phyloP scores from a whole-genome alignment of 108 stramenopile genomes.

The Skeletonema tropicum region DNA sequence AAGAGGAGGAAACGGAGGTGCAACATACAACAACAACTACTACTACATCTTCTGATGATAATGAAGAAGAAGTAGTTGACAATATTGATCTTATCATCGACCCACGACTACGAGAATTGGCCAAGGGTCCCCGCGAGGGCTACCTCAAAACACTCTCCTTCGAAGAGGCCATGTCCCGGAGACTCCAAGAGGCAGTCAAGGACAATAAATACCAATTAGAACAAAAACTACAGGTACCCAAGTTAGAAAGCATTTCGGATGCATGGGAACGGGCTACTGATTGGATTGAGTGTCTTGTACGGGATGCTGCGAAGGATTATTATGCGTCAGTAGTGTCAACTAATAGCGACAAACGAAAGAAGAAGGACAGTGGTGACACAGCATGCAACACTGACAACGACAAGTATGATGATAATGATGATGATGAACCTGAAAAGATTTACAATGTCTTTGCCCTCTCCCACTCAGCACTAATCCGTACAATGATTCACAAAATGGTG shows the following conservation, averaged over 20 bases:
- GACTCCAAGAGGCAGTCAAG: constrained; percentile 10
- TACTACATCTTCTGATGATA: no score
- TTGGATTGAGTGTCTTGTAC: constrained; percentile 48
- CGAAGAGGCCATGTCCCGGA: constrained; percentile 40
- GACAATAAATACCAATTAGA: not conserved
- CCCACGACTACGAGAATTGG: constrained; percentile 56
- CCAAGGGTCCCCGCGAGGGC: constrained; percentile 68
- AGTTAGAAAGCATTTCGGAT: constrained; percentile 53
- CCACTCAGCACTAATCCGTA: constrained; percentile 61
- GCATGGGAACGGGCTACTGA: constrained; percentile 42
- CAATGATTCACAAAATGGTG: constrained; percentile 50
- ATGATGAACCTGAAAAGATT: constrained; percentile 5
- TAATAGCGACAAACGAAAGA: not conserved
- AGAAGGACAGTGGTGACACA: not conserved
- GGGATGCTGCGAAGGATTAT: constrained; percentile 41
- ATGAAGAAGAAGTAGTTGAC: not conserved
- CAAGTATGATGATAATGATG: not conserved
- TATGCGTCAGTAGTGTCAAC: constrained; percentile 1
- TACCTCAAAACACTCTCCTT: constrained; percentile 38
- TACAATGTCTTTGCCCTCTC: constrained; percentile 60
- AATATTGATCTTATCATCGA: constrained; percentile 35
- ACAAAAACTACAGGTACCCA: constrained; percentile 34
- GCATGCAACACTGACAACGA: constrained; percentile 1
- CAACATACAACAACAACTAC: not conserved
- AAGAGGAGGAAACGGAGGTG: not conserved